These are phyloP conservation scores for Protomyces macrosporus DNA, from an alignment of 1,139 yeast species.

Conservation along the genomic window DNA sequence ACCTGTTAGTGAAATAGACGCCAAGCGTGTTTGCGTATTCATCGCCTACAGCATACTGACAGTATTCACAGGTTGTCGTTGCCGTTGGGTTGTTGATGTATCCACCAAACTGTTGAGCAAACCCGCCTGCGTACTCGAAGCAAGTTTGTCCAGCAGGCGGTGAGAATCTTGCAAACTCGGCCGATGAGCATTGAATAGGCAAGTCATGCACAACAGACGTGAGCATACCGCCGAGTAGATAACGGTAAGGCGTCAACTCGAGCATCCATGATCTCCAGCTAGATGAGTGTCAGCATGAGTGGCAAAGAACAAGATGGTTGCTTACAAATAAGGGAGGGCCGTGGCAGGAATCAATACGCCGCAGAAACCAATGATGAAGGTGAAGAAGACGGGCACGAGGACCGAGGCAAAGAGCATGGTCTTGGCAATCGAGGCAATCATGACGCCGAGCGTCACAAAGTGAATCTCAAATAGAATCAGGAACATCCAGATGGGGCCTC, in stretches of 20 bases:
- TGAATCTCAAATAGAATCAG: slow-evolving; percentile 53
- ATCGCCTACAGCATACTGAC: slow-evolving; percentile 52
- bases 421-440: slow-evolving; percentile 54
- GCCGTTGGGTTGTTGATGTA: slow-evolving; percentile 52
- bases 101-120: slow-evolving; percentile 46
- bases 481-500: slow-evolving; percentile 47
- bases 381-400: slow-evolving; percentile 48
- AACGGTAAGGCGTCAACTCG: slow-evolving; percentile 64
- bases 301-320: no score
- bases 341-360: slow-evolving; percentile 58
- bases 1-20: slow-evolving; percentile 46
- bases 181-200: slow-evolving; percentile 48
- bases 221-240: slow-evolving; percentile 56
- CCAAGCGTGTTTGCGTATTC: slow-evolving; percentile 47
- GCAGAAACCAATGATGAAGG: slow-evolving; percentile 52
- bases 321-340: slow-evolving; percentile 54
- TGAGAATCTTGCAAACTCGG: slow-evolving; percentile 49
- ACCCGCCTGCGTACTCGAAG: slow-evolving; percentile 46
- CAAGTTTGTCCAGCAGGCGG: slow-evolving; percentile 63
- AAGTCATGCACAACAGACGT: slow-evolving; percentile 52
- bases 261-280: slow-evolving; percentile 58
- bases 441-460: slow-evolving; percentile 51
- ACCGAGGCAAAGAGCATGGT: slow-evolving; percentile 60
- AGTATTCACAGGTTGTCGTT: slow-evolving; percentile 54
- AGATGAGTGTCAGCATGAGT: no score